These are phyloP conservation scores for Westerdykella sp. DNA, from an alignment of 2,329 filamentous ascomycete species.

Conservation along the genomic window DNA sequence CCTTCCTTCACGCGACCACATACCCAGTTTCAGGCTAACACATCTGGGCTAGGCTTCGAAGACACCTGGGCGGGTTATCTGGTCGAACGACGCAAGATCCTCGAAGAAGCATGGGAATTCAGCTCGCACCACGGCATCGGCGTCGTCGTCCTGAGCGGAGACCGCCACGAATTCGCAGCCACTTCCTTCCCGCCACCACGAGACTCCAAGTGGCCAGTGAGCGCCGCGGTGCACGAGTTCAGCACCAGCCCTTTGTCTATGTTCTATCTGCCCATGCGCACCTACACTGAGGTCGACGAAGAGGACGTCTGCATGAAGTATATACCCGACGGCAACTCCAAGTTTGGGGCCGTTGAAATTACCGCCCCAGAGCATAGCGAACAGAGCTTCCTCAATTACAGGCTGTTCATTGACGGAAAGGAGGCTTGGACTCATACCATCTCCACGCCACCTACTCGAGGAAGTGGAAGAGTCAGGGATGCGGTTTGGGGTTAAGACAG, in stretches of 20 bases:
- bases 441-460: constrained; percentile 39
- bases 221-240: constrained; percentile 69
- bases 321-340: constrained; percentile 77
- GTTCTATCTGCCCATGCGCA: constrained; percentile 81
- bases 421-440: constrained; percentile 64
- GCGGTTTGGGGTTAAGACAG: constrained; percentile 39
- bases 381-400: constrained; percentile 71
- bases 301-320: constrained; percentile 85
- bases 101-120: constrained; percentile 89
- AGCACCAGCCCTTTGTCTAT: constrained; percentile 86
- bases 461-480: constrained; percentile 40
- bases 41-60: constrained; percentile 47
- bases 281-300: constrained; percentile 73
- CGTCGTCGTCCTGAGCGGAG: constrained; percentile 79
- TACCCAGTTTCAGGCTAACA: neutral
- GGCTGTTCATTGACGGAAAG: constrained; percentile 72
- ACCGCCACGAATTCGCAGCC: constrained; percentile 94
- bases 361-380: constrained; percentile 57
- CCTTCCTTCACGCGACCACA: neutral
- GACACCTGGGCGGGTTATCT: constrained; percentile 97
- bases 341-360: constrained; percentile 80
- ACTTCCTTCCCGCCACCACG: constrained; percentile 64
- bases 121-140: constrained; percentile 64
- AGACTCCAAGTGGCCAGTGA: constrained; percentile 49
- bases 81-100: constrained; percentile 66